A percentile compares a stretch with the other conserved stretches of the same genome.
These are phyloP conservation scores for Monosporascus sp. DNA, from an alignment of 2,329 filamentous ascomycete genomes.

Conservation along the genomic window DNA sequence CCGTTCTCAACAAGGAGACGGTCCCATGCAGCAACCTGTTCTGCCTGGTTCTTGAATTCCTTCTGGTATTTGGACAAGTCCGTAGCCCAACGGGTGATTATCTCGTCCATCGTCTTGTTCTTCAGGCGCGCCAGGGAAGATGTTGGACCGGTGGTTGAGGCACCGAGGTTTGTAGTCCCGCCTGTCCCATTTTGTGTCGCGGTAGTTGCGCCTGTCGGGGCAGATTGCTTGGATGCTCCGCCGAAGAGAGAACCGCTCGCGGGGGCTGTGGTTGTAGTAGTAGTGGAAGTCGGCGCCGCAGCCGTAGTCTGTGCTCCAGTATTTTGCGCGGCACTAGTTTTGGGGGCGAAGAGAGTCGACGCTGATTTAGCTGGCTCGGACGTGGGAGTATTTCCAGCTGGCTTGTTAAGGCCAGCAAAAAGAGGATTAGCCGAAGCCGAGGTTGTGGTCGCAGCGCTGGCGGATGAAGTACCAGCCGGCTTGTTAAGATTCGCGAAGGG, in stretches of 20 bases:
- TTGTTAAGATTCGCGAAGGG: constrained; percentile 1
- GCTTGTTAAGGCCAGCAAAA: constrained; percentile 16
- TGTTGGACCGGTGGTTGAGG: constrained; percentile 73
- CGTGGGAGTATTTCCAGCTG: constrained; percentile 15
- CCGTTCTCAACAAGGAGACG: constrained; percentile 87
- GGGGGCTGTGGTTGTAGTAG: constrained; percentile 27
- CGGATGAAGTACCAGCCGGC: constrained; percentile 9
- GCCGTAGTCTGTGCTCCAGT: constrained; percentile 24
- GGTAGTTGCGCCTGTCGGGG: constrained; percentile 24
- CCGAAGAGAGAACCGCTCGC: constrained; percentile 25
- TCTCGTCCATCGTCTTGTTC: constrained; percentile 99
- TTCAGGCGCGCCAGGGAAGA: constrained; percentile 87
- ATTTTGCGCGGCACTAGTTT: constrained; percentile 16
- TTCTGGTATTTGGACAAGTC: constrained; percentile 96
- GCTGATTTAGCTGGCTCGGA: constrained; percentile 24
- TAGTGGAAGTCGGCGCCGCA: constrained; percentile 16
- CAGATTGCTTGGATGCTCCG: constrained; percentile 23
- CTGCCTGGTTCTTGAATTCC: constrained; percentile 87
- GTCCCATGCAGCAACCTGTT: constrained; percentile 86
- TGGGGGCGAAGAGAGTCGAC: constrained; percentile 22
- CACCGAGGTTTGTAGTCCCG: constrained; percentile 45
- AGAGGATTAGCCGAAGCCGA: constrained; percentile 13
- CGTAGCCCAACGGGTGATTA: constrained; percentile 93
- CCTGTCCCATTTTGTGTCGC: constrained; percentile 18
- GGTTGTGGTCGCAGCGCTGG: constrained; percentile 12